A percentile compares a stretch with the other conserved stretches of the same genome.
phyloP scores from a whole-genome alignment of 345 rosid species.

The Melaleuca quinquenervia region DNA sequence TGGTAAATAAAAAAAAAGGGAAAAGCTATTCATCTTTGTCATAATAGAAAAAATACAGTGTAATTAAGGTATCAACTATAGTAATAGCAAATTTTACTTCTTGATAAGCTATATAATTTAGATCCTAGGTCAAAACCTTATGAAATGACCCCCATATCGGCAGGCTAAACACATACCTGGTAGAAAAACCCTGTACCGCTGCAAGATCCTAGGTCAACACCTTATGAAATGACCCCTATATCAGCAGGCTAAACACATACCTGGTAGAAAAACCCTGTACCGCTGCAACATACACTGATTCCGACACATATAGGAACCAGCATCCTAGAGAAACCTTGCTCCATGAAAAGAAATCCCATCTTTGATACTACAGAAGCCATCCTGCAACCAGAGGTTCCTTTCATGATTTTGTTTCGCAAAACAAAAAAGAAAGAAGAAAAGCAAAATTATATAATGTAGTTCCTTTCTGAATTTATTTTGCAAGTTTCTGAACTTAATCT shows the following conservation, averaged over 20 bases:
- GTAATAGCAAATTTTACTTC: not conserved
- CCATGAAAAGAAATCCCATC: conserved; percentile 89
- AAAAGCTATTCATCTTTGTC: not conserved
- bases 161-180: conserved; percentile 40
- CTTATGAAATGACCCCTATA: not conserved
- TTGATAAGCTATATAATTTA: not conserved
- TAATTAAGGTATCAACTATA: not conserved
- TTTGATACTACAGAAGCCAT: conserved; percentile 96
- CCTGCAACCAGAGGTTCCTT: conserved; percentile 29
- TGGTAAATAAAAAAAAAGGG: too few relatives aligned
- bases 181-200: conserved; percentile 90
- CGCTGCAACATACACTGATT: conserved; percentile 81
- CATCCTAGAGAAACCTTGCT: conserved; percentile 66
- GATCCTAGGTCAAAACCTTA: not conserved
- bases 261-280: conserved; percentile 91
- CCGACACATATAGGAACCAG: conserved; percentile 74
- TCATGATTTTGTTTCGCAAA: not conserved
- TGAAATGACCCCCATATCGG: not conserved
- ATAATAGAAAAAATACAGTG: not conserved
- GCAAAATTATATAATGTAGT: not conserved
- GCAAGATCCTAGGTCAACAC: conserved; percentile 19
- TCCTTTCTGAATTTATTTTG: not conserved
- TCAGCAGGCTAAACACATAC: conserved; percentile 13
- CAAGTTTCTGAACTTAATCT: not conserved
- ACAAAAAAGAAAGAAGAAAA: not conserved